A percentile compares a stretch with the other conserved stretches of the same genome.
Evolutionary conservation across 2,329 filamentous ascomycete genomes (phyloP).

Genomic region (Westerdykella ornata): DNA sequence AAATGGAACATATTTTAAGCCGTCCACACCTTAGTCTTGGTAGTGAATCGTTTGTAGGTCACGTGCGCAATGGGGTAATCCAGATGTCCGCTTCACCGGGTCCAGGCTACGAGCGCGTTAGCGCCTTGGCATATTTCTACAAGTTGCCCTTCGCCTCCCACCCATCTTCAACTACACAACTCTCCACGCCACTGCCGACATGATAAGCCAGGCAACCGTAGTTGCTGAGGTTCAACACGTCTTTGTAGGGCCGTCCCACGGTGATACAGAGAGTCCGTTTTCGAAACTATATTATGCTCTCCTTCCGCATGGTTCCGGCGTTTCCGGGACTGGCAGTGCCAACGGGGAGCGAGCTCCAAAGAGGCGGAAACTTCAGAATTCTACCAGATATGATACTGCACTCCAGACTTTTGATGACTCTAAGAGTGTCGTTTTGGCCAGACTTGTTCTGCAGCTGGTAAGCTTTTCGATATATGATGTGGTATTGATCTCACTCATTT

Average conservation of each 20-base stretch:
- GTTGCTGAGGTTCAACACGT: slow-evolving; percentile 13
- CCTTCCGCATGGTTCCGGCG: not conserved
- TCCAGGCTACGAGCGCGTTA: not conserved
- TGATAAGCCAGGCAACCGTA: slow-evolving; percentile 18
- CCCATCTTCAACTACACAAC: not conserved
- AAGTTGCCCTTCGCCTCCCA: slow-evolving; percentile 7
- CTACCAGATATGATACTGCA: slow-evolving; percentile 1
- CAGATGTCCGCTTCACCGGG: no score
- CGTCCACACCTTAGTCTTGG: no score
- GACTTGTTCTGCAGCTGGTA: slow-evolving; percentile 23
- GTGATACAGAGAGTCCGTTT: no score
- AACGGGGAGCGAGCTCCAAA: slow-evolving; percentile 20
- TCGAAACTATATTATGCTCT: not conserved
- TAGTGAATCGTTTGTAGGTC: no score
- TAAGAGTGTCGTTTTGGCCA: slow-evolving; percentile 27
- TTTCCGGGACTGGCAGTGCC: not conserved
- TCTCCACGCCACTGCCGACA: not conserved
- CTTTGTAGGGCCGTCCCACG: not conserved
- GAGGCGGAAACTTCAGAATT: slow-evolving; percentile 20
- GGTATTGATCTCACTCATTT: slow-evolving; percentile 1
- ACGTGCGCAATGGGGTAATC: no score
- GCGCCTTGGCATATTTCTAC: not conserved
- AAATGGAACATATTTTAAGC: no score
- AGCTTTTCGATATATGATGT: slow-evolving; percentile 3
- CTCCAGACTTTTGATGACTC: slow-evolving; percentile 7